Evolutionary conservation across 371 early-diverging fungal species (phyloP).

Genomic region (Rhizopus microsporus): DNA sequence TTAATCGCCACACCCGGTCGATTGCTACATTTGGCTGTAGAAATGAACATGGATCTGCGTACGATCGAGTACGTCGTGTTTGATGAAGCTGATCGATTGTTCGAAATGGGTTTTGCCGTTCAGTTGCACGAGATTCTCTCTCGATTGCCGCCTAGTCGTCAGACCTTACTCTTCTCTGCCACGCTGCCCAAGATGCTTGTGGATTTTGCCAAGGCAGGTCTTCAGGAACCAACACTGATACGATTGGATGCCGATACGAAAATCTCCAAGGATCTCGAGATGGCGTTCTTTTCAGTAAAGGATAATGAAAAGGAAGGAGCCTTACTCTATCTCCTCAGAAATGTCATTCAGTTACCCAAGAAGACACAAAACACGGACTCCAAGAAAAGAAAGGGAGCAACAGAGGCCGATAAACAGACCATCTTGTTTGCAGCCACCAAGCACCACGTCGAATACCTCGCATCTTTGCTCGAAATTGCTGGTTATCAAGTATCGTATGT

Average conservation of each 20-base stretch:
- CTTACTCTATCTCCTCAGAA: constrained; percentile 77
- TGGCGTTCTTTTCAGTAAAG: constrained; percentile 86
- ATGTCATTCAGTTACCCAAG: constrained; percentile 74
- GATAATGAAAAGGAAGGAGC: constrained; percentile 90
- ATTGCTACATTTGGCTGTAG: constrained; percentile 92
- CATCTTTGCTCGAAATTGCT: constrained; percentile 65
- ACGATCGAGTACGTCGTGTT: constrained; percentile 96
- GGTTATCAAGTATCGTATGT: constrained; percentile 85
- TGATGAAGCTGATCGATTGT: constrained; percentile 98
- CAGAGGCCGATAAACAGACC: constrained; percentile 69
- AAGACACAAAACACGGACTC: constrained; percentile 35
- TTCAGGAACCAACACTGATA: constrained; percentile 90
- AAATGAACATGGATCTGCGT: constrained; percentile 87
- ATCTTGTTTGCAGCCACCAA: constrained; percentile 95
- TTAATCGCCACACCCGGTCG: constrained; percentile 98
- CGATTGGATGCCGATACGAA: constrained; percentile 94
- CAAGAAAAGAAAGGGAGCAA: constrained; percentile 42
- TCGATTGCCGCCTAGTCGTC: constrained; percentile 81
- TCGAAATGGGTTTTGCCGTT: constrained; percentile 98
- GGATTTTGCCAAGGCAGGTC: constrained; percentile 95
- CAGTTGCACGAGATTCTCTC: constrained; percentile 91
- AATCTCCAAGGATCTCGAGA: constrained; percentile 89
- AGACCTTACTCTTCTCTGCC: constrained; percentile 94
- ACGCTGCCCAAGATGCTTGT: constrained; percentile 91
- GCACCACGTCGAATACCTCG: constrained; percentile 95